Base-by-base conservation (phyloP, 768 basidiomycete genomes). In the Boletus rubescentipes region DNA sequence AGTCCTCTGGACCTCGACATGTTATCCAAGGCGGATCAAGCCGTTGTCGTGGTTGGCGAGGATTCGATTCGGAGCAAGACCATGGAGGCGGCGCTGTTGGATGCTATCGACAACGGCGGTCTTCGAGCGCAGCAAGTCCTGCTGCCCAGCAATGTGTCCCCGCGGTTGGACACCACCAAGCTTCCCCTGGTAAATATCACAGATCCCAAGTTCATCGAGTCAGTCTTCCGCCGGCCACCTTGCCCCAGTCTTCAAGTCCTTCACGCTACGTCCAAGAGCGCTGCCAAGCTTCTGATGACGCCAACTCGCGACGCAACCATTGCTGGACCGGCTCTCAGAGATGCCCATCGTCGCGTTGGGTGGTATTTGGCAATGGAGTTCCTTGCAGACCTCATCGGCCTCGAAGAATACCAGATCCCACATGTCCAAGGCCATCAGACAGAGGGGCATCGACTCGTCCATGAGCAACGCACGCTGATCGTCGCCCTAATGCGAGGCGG, bases 281-380 rank as follows among this genome's bases (percentile, higher is more conserved):
- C 51, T 37, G 51, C 51, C 16, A 56, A 56, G 42, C 55, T 56
- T 32, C 55, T 56, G 39, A 56, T 46, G 55, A 56, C 51, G 4
- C 55, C 55, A 54, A 56, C 55, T 54, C 51, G 55, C 45, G 5
- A 56, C 23, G 55, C 55, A 54, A 54, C 55, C 44, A 56, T 56
- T 42, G 51, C 55, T 46, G 51, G 55, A 46, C 55, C 55, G 9
- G 55, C 55, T 46, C 55, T 56, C 55, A 56, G 55, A 54, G 51
- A 54, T 31, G 55, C 55, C 39, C 55, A 56, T 54, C 52, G 51
- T 56, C 55, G 55, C 46, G 55, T 56, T 54, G 55, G 55, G 39
- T 56, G 55, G 55, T 56, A 56, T 47, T 46, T 56, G 40, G 55
- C 55, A 46, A 56, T 54, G 55, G 55, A 56, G 51, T 56, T 56